Conservation (phyloP, 345 rosid species). For the Gossypioides kirkii region DNA sequence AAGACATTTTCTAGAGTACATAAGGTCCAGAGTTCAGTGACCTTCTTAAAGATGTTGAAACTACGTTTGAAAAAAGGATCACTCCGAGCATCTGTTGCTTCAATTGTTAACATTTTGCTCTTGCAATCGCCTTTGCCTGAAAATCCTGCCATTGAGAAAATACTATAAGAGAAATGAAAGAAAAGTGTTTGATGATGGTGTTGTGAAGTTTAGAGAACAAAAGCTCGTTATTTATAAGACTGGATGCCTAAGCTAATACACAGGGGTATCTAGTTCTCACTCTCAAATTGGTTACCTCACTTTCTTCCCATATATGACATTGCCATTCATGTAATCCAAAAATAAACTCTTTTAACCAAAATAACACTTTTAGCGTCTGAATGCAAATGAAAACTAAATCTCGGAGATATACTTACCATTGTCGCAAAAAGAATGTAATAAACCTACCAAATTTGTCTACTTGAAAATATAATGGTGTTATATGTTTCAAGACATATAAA, state of each 20-base stretch:
- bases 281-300: constrained; percentile 7
- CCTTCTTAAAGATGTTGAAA: constrained; percentile 12
- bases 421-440: background rate
- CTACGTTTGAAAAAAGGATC: background rate
- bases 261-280: background rate
- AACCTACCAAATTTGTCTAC: background rate
- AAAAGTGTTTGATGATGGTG: background rate
- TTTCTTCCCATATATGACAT: constrained; percentile 16
- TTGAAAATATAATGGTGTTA: background rate
- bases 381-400: constrained; percentile 1
- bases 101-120: background rate
- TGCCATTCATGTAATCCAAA: background rate
- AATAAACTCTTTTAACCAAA: background rate
- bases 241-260: background rate
- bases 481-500: background rate
- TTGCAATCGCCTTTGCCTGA: background rate
- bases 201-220: constrained; percentile 3
- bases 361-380: background rate
- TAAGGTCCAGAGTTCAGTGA: constrained; percentile 14
- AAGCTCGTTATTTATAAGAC: constrained; percentile 20
- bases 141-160: background rate
- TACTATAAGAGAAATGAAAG: background rate
- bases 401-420: background rate
- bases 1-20: constrained; percentile 13
- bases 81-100: background rate